Evolutionary conservation across 345 rosid species (phyloP).

Genomic region (Salix suchowensis): DNA sequence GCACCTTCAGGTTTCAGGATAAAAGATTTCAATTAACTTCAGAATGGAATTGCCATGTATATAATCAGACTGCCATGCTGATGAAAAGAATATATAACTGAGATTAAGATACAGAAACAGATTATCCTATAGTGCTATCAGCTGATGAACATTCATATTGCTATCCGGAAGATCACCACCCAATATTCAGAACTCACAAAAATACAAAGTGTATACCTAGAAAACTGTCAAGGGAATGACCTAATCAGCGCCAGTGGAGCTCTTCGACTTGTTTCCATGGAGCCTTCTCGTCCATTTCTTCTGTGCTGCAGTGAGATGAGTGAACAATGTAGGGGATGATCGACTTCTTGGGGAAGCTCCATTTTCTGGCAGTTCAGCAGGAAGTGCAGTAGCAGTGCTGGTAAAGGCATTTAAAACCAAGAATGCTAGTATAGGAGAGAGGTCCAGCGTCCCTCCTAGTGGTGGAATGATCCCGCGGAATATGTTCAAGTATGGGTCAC

Average conservation of each 20-base stretch:
- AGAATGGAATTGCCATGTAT: not conserved
- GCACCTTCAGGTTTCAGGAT: not conserved
- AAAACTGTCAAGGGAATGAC: not conserved
- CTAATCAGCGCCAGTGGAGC: conserved; percentile 24
- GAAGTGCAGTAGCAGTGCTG: conserved; percentile 77
- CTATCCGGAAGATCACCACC: not conserved
- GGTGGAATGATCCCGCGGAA: conserved; percentile 96
- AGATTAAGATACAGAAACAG: not conserved
- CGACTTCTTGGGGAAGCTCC: conserved; percentile 23
- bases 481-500: conserved; percentile 95
- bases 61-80: not conserved
- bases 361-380: conserved; percentile 64
- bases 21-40: not conserved
- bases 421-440: conserved; percentile 83
- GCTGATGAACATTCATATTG: not conserved
- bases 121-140: conserved; percentile 3
- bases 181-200: not conserved
- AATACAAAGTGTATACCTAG: not conserved
- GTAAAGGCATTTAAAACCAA: conserved; percentile 76
- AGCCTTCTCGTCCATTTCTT: conserved; percentile 74
- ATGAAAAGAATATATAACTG: not conserved
- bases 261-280: conserved; percentile 23
- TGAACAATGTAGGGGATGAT: conserved; percentile 16
- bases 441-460: conserved; percentile 74
- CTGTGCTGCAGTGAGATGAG: conserved; percentile 36